A percentile compares a stretch with the other conserved stretches of the same genome.
These are phyloP conservation scores for Colletotrichum agaves DNA, from an alignment of 2,329 filamentous ascomycete species.

Conservation along the genomic window DNA sequence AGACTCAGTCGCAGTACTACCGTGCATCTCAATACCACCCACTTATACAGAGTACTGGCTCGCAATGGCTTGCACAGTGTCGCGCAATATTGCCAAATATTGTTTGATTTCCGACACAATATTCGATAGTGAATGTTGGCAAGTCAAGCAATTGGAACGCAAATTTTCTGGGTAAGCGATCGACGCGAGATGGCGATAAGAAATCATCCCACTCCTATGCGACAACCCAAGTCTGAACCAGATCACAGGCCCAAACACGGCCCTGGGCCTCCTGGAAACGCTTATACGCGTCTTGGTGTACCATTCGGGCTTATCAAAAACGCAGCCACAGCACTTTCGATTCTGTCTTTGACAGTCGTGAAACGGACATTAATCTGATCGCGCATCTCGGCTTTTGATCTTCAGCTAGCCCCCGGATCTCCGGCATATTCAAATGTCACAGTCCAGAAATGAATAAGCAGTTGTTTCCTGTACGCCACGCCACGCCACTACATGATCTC, in stretches of 20 bases:
- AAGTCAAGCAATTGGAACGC: not conserved
- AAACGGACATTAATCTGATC: constrained; percentile 10
- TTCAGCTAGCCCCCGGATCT: not conserved
- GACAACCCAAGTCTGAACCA: constrained; percentile 19
- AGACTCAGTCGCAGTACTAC: not conserved
- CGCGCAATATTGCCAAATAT: constrained; percentile 9
- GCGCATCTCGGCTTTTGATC: not conserved
- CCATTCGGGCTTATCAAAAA: constrained; percentile 10
- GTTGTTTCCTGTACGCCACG: constrained; percentile 1
- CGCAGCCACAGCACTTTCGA: not conserved
- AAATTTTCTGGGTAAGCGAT: constrained; percentile 10
- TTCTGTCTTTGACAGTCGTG: constrained; percentile 14
- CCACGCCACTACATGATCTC: constrained; percentile 56
- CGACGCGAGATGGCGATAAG: not conserved
- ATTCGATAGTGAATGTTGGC: not conserved
- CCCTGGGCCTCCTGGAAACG: constrained; percentile 25
- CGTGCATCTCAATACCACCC: not conserved
- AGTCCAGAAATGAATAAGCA: not conserved
- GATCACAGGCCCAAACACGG: constrained; percentile 26
- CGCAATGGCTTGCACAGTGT: not conserved
- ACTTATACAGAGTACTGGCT: not conserved
- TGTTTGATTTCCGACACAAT: not conserved
- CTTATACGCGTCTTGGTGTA: constrained; percentile 12
- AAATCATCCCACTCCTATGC: constrained; percentile 18
- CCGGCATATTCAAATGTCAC: constrained; percentile 8